Percentiles rank a stretch among this genome's conserved stretches.
These are phyloP conservation scores for Plasmodium sp. DNA, from an alignment of 169 alveolate species.

Conservation along the genomic window DNA sequence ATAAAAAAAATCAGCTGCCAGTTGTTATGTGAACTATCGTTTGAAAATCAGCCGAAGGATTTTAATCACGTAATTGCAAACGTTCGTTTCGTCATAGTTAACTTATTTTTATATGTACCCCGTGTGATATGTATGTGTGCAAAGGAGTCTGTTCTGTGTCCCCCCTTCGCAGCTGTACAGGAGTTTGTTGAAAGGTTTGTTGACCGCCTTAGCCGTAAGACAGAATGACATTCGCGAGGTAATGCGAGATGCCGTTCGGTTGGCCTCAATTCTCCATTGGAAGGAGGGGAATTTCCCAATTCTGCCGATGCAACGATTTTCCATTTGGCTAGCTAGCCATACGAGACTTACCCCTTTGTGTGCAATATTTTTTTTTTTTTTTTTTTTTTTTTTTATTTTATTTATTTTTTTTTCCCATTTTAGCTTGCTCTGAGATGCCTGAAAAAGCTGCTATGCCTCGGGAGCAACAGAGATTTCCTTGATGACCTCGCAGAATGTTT, in stretches of 20 bases:
- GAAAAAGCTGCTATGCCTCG: slow-evolving; percentile 11
- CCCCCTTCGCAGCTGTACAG: slow-evolving; percentile 9
- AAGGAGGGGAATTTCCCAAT: not conserved
- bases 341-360: not conserved
- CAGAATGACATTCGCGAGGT: slow-evolving; percentile 48
- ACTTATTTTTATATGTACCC: not conserved
- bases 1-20: slow-evolving; percentile 42
- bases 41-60: slow-evolving; percentile 7
- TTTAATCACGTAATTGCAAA: slow-evolving; percentile 18
- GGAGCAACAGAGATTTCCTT: slow-evolving; percentile 18
- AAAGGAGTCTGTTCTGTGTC: not conserved
- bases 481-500: slow-evolving; percentile 19
- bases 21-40: slow-evolving; percentile 19
- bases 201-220: slow-evolving; percentile 6
- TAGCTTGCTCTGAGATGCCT: slow-evolving; percentile 40
- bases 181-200: slow-evolving; percentile 15
- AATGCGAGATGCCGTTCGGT: not conserved
- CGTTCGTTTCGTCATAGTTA: not conserved
- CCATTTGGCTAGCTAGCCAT: not conserved
- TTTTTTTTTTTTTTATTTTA: slow-evolving; percentile 15
- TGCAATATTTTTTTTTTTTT: not conserved
- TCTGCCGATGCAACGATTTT: not conserved
- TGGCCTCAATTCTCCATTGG: not conserved
- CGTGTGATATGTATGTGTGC: not conserved
- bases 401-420: slow-evolving; percentile 1